A percentile compares a stretch with the other conserved stretches of the same genome.
Conservation (phyloP, 1,284 basidiomycete species). For the Apiotrichum akiyoshidainum region DNA sequence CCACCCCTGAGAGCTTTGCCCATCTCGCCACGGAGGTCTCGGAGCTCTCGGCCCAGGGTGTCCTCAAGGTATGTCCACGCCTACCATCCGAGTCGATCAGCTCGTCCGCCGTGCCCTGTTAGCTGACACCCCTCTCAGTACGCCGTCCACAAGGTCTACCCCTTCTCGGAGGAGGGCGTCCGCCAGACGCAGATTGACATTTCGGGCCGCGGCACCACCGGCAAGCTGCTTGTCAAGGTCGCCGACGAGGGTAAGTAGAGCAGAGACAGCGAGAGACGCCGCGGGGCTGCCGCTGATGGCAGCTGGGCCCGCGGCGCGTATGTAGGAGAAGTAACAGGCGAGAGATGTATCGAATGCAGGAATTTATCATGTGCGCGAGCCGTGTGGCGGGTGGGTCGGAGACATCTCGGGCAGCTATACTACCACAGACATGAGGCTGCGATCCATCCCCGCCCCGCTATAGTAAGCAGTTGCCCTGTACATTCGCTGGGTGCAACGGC, state of each 20-base stretch:
- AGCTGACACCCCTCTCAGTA: slow-evolving; percentile 40
- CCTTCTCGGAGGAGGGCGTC: slow-evolving; percentile 76
- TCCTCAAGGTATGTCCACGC: slow-evolving; percentile 56
- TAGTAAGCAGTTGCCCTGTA: no score
- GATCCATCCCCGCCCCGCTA: no score
- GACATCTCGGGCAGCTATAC: no score
- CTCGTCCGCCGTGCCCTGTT: no score
- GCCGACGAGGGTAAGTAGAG: slow-evolving; percentile 6
- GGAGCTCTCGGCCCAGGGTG: slow-evolving; percentile 60
- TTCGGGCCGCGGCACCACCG: slow-evolving; percentile 69
- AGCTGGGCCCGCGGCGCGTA: no score
- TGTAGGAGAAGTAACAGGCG: no score
- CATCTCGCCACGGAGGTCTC: slow-evolving; percentile 68
- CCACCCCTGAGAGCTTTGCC: slow-evolving; percentile 67
- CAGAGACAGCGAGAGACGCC: not conserved
- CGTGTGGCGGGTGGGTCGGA: no score
- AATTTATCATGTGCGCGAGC: no score
- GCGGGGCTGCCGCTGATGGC: no score
- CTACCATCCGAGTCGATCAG: not conserved
- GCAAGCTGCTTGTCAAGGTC: slow-evolving; percentile 76
- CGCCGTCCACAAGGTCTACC: slow-evolving; percentile 72
- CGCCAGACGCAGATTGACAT: slow-evolving; percentile 76
- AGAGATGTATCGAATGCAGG: no score
- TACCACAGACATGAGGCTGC: no score
- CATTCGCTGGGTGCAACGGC: no score